These are phyloP conservation scores for Suillus luteus DNA, from an alignment of 768 basidiomycete genomes.

Conservation along the genomic window DNA sequence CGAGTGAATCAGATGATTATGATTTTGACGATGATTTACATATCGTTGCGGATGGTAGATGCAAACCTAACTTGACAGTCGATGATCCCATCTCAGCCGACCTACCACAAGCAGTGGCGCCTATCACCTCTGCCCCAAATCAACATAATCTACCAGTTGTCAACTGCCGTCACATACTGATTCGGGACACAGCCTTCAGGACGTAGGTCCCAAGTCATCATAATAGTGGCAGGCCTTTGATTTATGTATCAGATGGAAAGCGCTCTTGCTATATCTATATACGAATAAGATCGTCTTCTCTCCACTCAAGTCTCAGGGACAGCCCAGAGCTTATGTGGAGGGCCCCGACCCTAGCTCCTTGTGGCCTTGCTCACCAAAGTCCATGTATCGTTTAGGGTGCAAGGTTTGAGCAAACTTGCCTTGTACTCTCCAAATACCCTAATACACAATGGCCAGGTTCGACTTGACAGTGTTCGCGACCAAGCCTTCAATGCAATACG, in stretches of 20 bases:
- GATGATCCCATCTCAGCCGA: neutral
- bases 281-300: conserved; percentile 36
- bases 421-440: too few relatives aligned
- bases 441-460: conserved; percentile 17
- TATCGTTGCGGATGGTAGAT: conserved; percentile 13
- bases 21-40: neutral
- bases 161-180: conserved; percentile 26
- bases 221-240: neutral
- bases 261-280: conserved; percentile 42
- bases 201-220: conserved; percentile 20
- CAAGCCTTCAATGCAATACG: conserved; percentile 23
- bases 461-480: conserved; percentile 21
- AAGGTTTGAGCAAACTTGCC: conserved; percentile 29
- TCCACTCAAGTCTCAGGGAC: conserved; percentile 30
- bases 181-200: conserved; percentile 31
- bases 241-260: conserved; percentile 34
- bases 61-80: conserved; percentile 11
- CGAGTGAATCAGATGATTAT: conserved; percentile 15
- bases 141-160: conserved; percentile 6
- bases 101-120: neutral
- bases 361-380: conserved; percentile 42
- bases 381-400: conserved; percentile 44
- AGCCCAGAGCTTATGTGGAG: neutral
- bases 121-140: conserved; percentile 11
- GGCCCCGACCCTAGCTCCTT: conserved; percentile 6